These are phyloP conservation scores for Heterobasidion occidentale DNA, from an alignment of 1,284 basidiomycete genomes.

Conservation along the genomic window DNA sequence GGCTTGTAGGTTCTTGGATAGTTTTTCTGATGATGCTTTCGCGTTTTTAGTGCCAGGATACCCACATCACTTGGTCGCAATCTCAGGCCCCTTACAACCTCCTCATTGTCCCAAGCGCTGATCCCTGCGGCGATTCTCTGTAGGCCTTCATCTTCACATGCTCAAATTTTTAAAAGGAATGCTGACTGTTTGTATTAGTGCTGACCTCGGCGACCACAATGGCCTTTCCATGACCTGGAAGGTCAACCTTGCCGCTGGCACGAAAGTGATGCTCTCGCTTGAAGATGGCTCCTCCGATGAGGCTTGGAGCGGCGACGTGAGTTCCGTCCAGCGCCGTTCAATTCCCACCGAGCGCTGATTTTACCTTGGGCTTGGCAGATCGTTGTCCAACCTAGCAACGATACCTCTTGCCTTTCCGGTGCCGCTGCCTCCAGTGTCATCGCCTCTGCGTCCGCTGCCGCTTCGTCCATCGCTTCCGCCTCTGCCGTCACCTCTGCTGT, in stretches of 20 bases:
- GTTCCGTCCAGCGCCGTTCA: conserved; percentile 15
- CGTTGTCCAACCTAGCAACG: conserved; percentile 38
- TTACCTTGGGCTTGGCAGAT: conserved; percentile 30
- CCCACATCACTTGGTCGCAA: conserved; percentile 46
- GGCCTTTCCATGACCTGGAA: conserved; percentile 38
- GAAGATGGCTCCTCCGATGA: conserved; percentile 46
- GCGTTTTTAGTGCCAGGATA: conserved; percentile 41
- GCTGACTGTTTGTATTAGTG: conserved; percentile 25
- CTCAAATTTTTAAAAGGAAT: conserved; percentile 3
- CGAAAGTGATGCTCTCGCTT: conserved; percentile 44
- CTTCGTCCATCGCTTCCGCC: background rate
- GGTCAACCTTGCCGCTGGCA: conserved; percentile 39
- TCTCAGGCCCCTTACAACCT: conserved; percentile 50
- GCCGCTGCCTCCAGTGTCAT: conserved; percentile 10
- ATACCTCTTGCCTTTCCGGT: conserved; percentile 39
- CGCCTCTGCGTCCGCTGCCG: conserved; percentile 3
- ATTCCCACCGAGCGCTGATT: background rate
- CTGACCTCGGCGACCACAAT: conserved; percentile 50
- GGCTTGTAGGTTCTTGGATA: background rate
- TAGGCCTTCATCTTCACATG: conserved; percentile 23
- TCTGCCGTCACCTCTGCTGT: background rate
- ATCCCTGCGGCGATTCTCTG: conserved; percentile 55
- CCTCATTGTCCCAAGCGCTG: conserved; percentile 39
- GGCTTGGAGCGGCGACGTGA: conserved; percentile 55
- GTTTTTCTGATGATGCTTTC: conserved; percentile 1